These are phyloP conservation scores for Phylloporus sp. DNA, from an alignment of 1,284 basidiomycete species.

Conservation along the genomic window DNA sequence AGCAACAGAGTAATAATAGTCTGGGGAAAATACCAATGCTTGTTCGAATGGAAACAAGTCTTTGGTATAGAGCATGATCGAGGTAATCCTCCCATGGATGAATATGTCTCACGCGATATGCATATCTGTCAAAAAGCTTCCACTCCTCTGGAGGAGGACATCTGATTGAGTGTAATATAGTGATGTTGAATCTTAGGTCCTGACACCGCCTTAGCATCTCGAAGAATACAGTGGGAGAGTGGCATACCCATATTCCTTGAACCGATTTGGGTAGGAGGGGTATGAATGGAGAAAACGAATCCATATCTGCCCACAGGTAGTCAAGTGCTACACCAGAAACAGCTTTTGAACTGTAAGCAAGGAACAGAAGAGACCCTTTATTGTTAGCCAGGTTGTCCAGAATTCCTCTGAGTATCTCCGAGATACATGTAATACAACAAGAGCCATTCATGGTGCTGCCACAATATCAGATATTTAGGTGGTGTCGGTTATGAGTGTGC, in stretches of 20 bases:
- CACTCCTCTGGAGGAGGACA: constrained; percentile 18
- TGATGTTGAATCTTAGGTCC: constrained; percentile 14
- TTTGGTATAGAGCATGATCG: constrained; percentile 19
- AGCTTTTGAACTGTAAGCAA: constrained; percentile 18
- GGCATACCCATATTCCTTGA: constrained; percentile 14
- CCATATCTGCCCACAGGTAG: constrained; percentile 26
- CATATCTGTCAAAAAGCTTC: constrained; percentile 22
- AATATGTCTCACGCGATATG: constrained; percentile 19
- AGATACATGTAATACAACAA: constrained; percentile 17
- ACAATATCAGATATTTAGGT: background rate
- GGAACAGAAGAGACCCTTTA: constrained; percentile 8
- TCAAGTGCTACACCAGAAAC: constrained; percentile 19
- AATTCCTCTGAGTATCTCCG: constrained; percentile 21
- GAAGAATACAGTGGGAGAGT: background rate
- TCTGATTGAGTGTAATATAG: constrained; percentile 7
- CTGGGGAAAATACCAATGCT: constrained; percentile 16
- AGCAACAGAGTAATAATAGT: constrained; percentile 14
- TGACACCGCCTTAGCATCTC: constrained; percentile 1
- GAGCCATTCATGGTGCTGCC: constrained; percentile 6
- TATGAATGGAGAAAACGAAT: constrained; percentile 20
- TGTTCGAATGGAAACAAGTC: constrained; percentile 16
- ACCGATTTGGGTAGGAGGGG: constrained; percentile 15
- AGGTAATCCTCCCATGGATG: constrained; percentile 7
- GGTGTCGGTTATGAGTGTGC: no score
- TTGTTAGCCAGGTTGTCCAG: constrained; percentile 17